Percentiles rank a stretch among this genome's conserved stretches.
Conservation (phyloP, 2,329 filamentous ascomycete species). For the Corniculantispora saksenae region DNA sequence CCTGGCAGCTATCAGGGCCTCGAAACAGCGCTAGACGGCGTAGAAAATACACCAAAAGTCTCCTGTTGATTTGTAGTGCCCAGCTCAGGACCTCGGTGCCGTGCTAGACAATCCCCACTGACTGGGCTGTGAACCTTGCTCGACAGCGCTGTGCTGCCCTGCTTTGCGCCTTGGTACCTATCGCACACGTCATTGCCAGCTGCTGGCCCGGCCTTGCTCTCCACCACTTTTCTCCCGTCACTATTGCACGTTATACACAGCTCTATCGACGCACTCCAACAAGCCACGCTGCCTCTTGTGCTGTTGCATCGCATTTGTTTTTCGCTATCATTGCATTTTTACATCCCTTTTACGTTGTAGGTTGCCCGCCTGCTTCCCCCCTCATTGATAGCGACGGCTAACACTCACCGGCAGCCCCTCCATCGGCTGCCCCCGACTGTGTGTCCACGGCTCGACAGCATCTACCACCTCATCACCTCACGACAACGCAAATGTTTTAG, state of each 20-base stretch:
- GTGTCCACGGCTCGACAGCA: background rate
- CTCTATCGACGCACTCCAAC: background rate
- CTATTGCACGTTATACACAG: background rate
- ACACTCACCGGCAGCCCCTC: slow-evolving; percentile 11
- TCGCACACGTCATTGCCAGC: slow-evolving; percentile 18
- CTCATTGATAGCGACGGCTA: background rate
- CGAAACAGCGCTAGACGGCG: background rate
- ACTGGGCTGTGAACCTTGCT: background rate
- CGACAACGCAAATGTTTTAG: slow-evolving; percentile 11
- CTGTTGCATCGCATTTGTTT: background rate
- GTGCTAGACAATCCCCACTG: background rate
- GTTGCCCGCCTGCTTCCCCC: background rate
- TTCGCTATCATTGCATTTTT: background rate
- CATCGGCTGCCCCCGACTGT: background rate
- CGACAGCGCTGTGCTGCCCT: slow-evolving; percentile 8
- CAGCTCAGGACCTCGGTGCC: background rate
- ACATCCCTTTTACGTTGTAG: background rate
- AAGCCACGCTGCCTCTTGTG: background rate
- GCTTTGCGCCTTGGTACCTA: background rate
- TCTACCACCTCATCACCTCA: background rate
- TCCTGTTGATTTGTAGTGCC: too few species aligned
- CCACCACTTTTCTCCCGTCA: slow-evolving; percentile 5
- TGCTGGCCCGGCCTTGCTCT: slow-evolving; percentile 5
- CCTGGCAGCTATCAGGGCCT: too few species aligned
- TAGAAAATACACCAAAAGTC: too few species aligned